Base-by-base conservation (phyloP, 306 rosid species). In the Argentina anserina region DNA sequence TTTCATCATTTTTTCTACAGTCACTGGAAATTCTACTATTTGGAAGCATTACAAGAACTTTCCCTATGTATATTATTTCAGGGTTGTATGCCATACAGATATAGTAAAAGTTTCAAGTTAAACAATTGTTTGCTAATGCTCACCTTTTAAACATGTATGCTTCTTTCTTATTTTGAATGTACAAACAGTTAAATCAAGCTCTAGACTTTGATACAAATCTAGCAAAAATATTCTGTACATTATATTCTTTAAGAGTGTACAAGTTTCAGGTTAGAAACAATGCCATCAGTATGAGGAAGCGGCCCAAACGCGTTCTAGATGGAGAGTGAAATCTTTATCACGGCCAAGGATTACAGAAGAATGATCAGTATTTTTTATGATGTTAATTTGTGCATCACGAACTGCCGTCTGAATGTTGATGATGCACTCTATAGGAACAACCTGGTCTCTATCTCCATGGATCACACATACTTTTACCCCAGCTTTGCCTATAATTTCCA, bases 391-490 rank as follows among this genome's bases (percentile, higher is more conserved):
- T 74, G 85, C 86, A 34, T 84, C 53, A 23, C 90, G 89, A 80
- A 81, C 85, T 81, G 74, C 76, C 73, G 60, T 59, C 82, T 84
- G 85, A 64, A 90, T 71, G 69, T 76, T 86, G 15, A 65, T 46
- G 62, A 75, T 75, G 80, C 93, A 89, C 69, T 89, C 88, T 47
- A 67, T 8, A 0, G 96, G 93, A 4, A 88, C 85, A 62, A 87
- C 80, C 21, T 40, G 40, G 77, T 90, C 98, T 73, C 62, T 11
- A 63, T 90, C 91, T 52, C 98, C 97, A 39, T 85, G 97, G 70
- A 83, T 52, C 3, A 89, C 88, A 80, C 25, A 66, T 7, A 93
- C 81, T 77, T 77, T 80, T 42, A 87, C 86, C 41, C 87, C 80
- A 39, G 78, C 83, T 75, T 65, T 77, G 43, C 60, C 71, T 81